Evolutionary conservation across 495 filamentous ascomycete species (phyloP).

Genomic region (Aspergillus kassunensis): DNA sequence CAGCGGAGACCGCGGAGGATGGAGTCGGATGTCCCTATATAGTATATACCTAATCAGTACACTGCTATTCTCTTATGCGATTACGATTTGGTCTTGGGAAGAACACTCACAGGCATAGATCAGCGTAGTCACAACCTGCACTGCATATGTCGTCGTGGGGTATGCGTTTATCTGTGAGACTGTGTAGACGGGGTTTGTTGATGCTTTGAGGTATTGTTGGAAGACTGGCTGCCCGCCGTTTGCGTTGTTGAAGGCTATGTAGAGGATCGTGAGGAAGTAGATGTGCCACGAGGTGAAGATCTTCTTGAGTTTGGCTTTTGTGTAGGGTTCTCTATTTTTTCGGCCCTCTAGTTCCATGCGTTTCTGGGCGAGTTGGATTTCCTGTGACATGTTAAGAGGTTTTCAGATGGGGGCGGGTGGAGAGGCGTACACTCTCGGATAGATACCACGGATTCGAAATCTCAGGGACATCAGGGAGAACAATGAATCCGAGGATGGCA

Average conservation of each 20-base stretch:
- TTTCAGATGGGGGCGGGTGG: too few relatives aligned
- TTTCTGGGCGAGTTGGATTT: slow-evolving; percentile 38
- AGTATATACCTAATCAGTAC: neutral
- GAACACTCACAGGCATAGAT: slow-evolving; percentile 40
- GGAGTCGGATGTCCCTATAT: slow-evolving; percentile 46
- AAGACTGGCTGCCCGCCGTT: slow-evolving; percentile 33
- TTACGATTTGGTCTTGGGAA: too few relatives aligned
- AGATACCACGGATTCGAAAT: slow-evolving; percentile 54
- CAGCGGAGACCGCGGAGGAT: slow-evolving; percentile 51
- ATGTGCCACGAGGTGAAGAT: slow-evolving; percentile 54
- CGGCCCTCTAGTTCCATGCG: slow-evolving; percentile 49
- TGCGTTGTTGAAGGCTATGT: slow-evolving; percentile 43
- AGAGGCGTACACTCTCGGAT: slow-evolving; percentile 24
- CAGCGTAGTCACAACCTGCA: slow-evolving; percentile 46
- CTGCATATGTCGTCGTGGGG: slow-evolving; percentile 43
- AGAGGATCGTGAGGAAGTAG: slow-evolving; percentile 41
- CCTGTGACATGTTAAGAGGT: slow-evolving; percentile 28
- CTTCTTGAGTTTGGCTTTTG: slow-evolving; percentile 44
- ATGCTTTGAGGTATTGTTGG: slow-evolving; percentile 40
- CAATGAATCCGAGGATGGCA: slow-evolving; percentile 52
- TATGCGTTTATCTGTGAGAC: slow-evolving; percentile 43
- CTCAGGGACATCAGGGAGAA: slow-evolving; percentile 58
- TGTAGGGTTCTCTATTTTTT: slow-evolving; percentile 40
- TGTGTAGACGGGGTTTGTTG: slow-evolving; percentile 33
- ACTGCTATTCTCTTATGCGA: neutral